Evolutionary conservation across 192 early-diverging fungal species (phyloP).

Genomic region (Geranomyces michiganensis): DNA sequence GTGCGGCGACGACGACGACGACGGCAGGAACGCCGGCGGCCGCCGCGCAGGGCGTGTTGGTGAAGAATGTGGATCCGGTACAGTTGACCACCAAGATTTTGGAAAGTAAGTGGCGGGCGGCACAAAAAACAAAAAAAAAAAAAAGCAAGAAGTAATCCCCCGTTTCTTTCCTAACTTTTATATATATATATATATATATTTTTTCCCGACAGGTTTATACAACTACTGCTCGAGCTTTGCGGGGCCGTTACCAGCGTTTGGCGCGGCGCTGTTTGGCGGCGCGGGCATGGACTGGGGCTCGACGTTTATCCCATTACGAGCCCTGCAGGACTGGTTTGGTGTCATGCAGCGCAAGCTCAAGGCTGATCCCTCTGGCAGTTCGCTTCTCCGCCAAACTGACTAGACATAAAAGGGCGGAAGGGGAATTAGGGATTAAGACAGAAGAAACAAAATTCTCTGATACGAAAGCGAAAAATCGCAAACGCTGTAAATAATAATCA

Average conservation of each 20-base stretch:
- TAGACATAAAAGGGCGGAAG: no score
- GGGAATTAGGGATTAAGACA: no score
- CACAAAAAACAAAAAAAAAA: no score
- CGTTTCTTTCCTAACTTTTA: no score
- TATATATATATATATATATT: no score
- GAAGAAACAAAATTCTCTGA: no score
- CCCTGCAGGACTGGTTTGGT: constrained; percentile 46
- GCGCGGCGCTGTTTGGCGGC: constrained; percentile 53
- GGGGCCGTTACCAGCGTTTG: constrained; percentile 53
- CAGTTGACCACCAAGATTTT: constrained; percentile 46
- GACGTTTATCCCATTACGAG: constrained; percentile 53
- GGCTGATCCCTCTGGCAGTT: constrained; percentile 57
- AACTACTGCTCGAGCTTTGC: constrained; percentile 57
- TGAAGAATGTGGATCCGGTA: constrained; percentile 65
- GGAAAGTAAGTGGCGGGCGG: constrained; percentile 40
- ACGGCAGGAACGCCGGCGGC: no score
- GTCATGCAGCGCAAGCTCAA: constrained; percentile 71
- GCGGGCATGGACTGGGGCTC: constrained; percentile 37
- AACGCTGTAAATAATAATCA: no score
- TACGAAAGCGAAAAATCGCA: no score
- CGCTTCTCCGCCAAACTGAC: no score
- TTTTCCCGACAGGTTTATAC: constrained; percentile 29
- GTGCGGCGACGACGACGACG: constrained; percentile 41
- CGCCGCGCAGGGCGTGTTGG: constrained; percentile 51
- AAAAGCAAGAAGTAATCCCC: no score